phyloP scores from a whole-genome alignment of 306 rosid species.

The Acacia confusa region DNA sequence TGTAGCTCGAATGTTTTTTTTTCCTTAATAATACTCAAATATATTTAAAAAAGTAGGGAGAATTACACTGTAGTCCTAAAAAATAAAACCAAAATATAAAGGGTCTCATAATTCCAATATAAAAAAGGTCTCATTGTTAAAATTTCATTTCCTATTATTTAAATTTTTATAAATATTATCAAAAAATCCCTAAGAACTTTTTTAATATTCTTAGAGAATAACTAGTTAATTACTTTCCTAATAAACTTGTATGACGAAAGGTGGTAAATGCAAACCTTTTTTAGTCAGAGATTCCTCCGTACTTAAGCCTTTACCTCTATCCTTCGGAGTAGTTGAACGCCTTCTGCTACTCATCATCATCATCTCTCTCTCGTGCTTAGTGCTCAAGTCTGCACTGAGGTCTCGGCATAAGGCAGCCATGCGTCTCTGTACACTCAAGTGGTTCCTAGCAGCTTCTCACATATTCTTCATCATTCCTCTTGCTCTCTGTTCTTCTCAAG shows the following conservation, averaged over 20 bases:
- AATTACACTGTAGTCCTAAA: no score
- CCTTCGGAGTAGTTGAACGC: not conserved
- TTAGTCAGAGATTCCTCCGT: not conserved
- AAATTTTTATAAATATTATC: no score
- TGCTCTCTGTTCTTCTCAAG: slow-evolving; percentile 24
- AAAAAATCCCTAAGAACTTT: no score
- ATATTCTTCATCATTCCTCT: slow-evolving; percentile 24
- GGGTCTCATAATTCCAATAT: no score
- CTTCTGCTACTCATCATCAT: not conserved
- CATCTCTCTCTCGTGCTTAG: not conserved
- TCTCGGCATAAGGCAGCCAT: not conserved
- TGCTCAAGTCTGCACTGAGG: not conserved
- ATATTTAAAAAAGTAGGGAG: no score
- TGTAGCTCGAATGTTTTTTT: no score
- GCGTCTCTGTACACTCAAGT: slow-evolving; percentile 14
- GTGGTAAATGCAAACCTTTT: not conserved
- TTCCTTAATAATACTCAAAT: no score
- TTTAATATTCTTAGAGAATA: no score
- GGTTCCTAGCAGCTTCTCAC: not conserved
- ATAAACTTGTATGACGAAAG: not conserved
- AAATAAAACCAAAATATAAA: no score
- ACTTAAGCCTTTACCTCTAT: not conserved
- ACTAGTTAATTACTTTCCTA: not conserved
- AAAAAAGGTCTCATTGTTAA: no score
- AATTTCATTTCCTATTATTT: no score